Evolutionary conservation across 108 stramenopile genomes (phyloP).

Genomic region (Pinguiococcus pyrenoidosus): DNA sequence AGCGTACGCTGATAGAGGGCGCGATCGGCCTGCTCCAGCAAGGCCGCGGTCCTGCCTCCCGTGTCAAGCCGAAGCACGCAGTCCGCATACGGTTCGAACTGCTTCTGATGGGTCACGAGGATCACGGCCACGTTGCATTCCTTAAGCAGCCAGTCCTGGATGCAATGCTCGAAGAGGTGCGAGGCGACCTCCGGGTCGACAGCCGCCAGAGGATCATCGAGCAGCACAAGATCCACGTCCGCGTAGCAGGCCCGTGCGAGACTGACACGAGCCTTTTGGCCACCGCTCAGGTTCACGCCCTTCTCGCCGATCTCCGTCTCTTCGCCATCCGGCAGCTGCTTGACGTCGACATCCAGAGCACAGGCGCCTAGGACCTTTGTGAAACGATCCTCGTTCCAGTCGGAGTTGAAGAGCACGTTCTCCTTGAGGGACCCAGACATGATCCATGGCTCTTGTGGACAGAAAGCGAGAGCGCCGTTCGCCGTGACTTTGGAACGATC

Average conservation of each 20-base stretch:
- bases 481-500: slow-evolving; percentile 15
- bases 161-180: slow-evolving; percentile 49
- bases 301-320: slow-evolving; percentile 77
- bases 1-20: no score
- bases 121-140: slow-evolving; percentile 37
- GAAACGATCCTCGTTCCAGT: slow-evolving; percentile 8
- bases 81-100: slow-evolving; percentile 59
- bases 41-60: no score
- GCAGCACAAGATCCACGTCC: slow-evolving; percentile 47
- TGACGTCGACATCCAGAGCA: slow-evolving; percentile 13
- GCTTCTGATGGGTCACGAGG: slow-evolving; percentile 73
- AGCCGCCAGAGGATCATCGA: slow-evolving; percentile 83
- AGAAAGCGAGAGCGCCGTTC: slow-evolving; percentile 2
- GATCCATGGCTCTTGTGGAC: slow-evolving; percentile 8
- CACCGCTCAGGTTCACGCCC: slow-evolving; percentile 76
- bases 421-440: slow-evolving; percentile 1
- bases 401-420: slow-evolving; percentile 4
- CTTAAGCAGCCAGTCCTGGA: slow-evolving; percentile 33
- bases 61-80: slow-evolving; percentile 52
- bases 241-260: slow-evolving; percentile 67
- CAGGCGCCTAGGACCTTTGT: slow-evolving; percentile 3
- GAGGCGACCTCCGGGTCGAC: slow-evolving; percentile 71
- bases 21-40: no score
- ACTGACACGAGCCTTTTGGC: slow-evolving; percentile 58
- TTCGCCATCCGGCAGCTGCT: slow-evolving; percentile 14